phyloP scores from a whole-genome alignment of 2,329 filamentous ascomycete genomes.

The Fusarium cicatricum region DNA sequence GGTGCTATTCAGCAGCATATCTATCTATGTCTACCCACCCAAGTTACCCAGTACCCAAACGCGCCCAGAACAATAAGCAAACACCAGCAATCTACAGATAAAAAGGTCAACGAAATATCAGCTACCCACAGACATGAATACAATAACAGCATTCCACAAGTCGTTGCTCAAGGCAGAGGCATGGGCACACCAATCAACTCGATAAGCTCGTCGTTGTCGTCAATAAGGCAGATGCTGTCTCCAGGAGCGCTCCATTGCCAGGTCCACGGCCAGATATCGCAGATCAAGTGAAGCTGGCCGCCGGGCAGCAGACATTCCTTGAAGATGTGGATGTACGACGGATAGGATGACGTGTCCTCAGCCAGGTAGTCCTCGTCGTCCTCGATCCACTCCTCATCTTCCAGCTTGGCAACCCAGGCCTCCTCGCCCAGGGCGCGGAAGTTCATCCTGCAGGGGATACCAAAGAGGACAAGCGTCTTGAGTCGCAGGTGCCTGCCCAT shows the following conservation, averaged over 20 bases:
- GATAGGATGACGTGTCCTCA: neutral
- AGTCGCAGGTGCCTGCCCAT: conserved; percentile 14
- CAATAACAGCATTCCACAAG: too few species aligned
- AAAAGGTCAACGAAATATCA: too few species aligned
- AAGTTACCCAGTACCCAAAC: too few species aligned
- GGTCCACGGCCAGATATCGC: neutral
- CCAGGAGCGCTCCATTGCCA: neutral
- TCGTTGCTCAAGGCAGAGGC: neutral
- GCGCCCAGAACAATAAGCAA: too few species aligned
- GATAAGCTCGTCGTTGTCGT: neutral
- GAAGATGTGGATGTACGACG: conserved; percentile 6
- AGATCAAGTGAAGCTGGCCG: conserved; percentile 15
- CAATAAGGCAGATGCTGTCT: neutral
- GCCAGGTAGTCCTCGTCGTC: neutral
- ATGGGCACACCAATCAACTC: neutral
- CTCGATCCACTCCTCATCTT: neutral
- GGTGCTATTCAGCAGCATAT: too few species aligned
- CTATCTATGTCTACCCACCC: too few species aligned
- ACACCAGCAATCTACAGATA: too few species aligned
- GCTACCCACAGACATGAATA: too few species aligned
- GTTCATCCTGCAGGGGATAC: neutral
- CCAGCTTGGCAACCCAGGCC: conserved; percentile 5
- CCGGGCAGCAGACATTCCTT: conserved; percentile 20
- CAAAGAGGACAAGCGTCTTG: conserved; percentile 20
- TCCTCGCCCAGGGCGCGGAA: neutral